A percentile compares a stretch with the other conserved stretches of the same genome.
Conservation (phyloP, 805 yeast genomes). For the Yueomyces sinensis region DNA sequence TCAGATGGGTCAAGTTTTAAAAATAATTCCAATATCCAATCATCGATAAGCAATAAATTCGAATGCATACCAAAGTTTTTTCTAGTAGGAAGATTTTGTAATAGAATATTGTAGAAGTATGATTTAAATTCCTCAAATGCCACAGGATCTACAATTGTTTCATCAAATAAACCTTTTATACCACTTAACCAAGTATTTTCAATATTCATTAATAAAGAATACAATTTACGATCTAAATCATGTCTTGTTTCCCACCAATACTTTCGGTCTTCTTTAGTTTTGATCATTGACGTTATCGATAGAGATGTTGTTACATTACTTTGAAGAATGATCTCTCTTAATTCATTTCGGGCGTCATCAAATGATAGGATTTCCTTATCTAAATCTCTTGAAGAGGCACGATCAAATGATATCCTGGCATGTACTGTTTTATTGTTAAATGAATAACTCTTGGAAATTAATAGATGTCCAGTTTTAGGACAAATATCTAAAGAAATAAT, state of each 20-base stretch:
- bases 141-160: slow-evolving; percentile 15
- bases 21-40: slow-evolving; percentile 37
- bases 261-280: slow-evolving; percentile 44
- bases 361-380: slow-evolving; percentile 32
- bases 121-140: slow-evolving; percentile 24
- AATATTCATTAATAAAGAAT: slow-evolving; percentile 38
- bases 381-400: slow-evolving; percentile 33
- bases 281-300: slow-evolving; percentile 38
- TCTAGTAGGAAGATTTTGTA: slow-evolving; percentile 37
- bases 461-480: slow-evolving; percentile 40
- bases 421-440: slow-evolving; percentile 28
- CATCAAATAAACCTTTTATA: slow-evolving; percentile 48
- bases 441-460: slow-evolving; percentile 34
- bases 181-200: slow-evolving; percentile 72
- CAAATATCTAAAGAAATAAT: slow-evolving; percentile 35
- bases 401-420: slow-evolving; percentile 45
- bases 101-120: slow-evolving; percentile 28
- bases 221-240: slow-evolving; percentile 42
- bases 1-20: slow-evolving; percentile 29
- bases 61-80: slow-evolving; percentile 15
- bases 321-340: slow-evolving; percentile 38
- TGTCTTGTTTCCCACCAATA: slow-evolving; percentile 72
- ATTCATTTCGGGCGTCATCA: slow-evolving; percentile 31
- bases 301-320: slow-evolving; percentile 50
- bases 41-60: slow-evolving; percentile 27